phyloP scores from a whole-genome alignment of 345 rosid species.

The Lepidium didymum region DNA sequence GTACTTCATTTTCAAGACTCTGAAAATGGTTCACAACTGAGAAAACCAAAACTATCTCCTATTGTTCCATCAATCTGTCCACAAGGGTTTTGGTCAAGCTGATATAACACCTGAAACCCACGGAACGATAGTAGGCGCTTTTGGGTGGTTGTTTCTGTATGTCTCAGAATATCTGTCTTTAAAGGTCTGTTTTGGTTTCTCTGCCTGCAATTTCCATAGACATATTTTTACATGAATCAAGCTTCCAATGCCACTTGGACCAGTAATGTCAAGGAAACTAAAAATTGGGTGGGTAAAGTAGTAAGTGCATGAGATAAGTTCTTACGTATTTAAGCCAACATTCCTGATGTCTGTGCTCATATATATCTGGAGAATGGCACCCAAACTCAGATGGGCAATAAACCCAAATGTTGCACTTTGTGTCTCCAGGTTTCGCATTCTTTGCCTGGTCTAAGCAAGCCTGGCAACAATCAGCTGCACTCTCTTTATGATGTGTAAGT shows the following conservation, averaged over 20 bases:
- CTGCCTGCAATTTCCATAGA: constrained; percentile 53
- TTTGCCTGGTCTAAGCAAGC: constrained; percentile 93
- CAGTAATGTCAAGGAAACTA: neutral
- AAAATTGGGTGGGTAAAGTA: neutral
- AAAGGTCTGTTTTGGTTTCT: constrained; percentile 64
- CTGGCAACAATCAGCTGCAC: constrained; percentile 98
- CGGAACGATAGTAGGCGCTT: constrained; percentile 73
- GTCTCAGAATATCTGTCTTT: constrained; percentile 70
- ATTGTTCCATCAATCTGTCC: constrained; percentile 12
- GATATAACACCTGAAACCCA: constrained; percentile 86
- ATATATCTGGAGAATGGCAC: constrained; percentile 85
- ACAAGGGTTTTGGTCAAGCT: constrained; percentile 27
- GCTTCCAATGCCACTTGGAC: neutral
- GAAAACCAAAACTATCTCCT: constrained; percentile 2
- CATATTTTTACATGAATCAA: neutral
- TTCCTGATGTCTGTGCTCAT: constrained; percentile 74
- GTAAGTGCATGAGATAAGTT: neutral
- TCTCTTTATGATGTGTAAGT: constrained; percentile 86
- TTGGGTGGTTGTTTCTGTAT: constrained; percentile 75
- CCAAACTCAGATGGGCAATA: constrained; percentile 87
- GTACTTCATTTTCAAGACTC: constrained; percentile 1
- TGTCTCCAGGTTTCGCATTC: constrained; percentile 67
- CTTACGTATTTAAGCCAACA: constrained; percentile 98
- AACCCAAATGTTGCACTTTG: constrained; percentile 93
- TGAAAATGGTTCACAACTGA: neutral